Percentiles rank a stretch among this genome's conserved stretches.
These are phyloP conservation scores for Magnusiomyces magnusii DNA, from an alignment of 1,139 yeast genomes.

Conservation along the genomic window DNA sequence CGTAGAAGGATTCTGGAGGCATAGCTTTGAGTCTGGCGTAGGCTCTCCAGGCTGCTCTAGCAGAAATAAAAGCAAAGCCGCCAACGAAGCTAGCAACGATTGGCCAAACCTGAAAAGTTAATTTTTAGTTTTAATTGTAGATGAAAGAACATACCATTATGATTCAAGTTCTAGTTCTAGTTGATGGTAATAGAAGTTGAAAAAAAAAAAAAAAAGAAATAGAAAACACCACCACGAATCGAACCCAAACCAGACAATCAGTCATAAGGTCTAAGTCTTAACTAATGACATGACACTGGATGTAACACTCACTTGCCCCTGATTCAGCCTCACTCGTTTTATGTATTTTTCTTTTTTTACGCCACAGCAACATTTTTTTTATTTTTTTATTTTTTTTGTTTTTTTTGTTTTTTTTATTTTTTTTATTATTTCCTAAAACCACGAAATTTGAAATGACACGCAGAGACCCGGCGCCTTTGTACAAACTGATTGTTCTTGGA, in stretches of 20 bases:
- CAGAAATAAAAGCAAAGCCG: slow-evolving; percentile 25
- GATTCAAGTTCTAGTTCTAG: too few relatives aligned
- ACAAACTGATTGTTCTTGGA: slow-evolving; percentile 89
- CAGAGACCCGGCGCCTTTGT: slow-evolving; percentile 27
- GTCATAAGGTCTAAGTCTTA: not conserved
- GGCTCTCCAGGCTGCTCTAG: slow-evolving; percentile 33
- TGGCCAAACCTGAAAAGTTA: slow-evolving; percentile 22
- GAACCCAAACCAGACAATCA: too few relatives aligned
- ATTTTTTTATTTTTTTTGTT: not conserved
- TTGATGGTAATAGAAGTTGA: too few relatives aligned
- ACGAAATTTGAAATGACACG: too few relatives aligned
- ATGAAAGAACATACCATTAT: too few relatives aligned
- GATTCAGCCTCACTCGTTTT: not conserved
- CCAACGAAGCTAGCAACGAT: slow-evolving; percentile 25
- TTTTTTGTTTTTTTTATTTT: not conserved
- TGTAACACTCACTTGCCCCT: not conserved
- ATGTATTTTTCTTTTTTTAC: not conserved
- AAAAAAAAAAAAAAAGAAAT: too few relatives aligned
- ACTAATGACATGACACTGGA: not conserved
- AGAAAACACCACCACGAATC: too few relatives aligned
- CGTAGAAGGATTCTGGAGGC: slow-evolving; percentile 30
- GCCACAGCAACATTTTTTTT: not conserved
- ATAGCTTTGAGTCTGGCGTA: slow-evolving; percentile 25
- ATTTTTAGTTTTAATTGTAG: too few relatives aligned
- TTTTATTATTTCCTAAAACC: too few relatives aligned